Evolutionary conservation across 768 basidiomycete genomes (phyloP).

Genomic region (Russula dissimulans): DNA sequence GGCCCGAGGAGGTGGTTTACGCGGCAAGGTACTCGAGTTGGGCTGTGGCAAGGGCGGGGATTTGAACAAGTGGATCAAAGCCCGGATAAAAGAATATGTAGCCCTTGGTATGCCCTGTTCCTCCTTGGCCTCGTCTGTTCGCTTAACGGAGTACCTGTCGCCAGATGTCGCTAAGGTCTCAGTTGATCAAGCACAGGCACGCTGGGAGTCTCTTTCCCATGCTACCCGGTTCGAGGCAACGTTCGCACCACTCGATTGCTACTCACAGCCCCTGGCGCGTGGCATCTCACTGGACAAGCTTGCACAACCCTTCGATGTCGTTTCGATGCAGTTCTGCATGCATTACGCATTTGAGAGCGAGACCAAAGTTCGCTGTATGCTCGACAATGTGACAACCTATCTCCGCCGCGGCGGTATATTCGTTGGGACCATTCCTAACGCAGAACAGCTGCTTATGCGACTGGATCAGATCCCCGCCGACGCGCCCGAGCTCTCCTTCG

Average conservation of each 20-base stretch:
- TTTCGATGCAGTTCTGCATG: conserved; percentile 99
- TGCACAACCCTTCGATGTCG: conserved; percentile 76
- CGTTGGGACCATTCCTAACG: conserved; percentile 94
- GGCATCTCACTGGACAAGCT: conserved; percentile 57
- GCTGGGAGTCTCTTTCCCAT: conserved; percentile 47
- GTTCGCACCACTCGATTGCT: conserved; percentile 88
- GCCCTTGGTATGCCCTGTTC: conserved; percentile 54
- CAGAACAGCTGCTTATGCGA: conserved; percentile 63
- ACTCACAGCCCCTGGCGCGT: conserved; percentile 57
- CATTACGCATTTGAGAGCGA: conserved; percentile 97
- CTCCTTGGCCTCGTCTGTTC: not conserved
- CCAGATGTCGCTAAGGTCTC: conserved; percentile 87
- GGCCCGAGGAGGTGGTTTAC: conserved; percentile 25
- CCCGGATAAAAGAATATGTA: conserved; percentile 66
- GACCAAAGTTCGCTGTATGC: conserved; percentile 82
- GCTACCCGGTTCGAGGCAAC: conserved; percentile 58
- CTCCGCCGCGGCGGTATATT: conserved; percentile 83
- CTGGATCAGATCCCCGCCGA: conserved; percentile 63
- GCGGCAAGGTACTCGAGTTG: conserved; percentile 86
- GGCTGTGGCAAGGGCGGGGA: conserved; percentile 99
- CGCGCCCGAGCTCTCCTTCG: conserved; percentile 66
- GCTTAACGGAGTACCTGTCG: conserved; percentile 3
- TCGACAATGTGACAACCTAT: conserved; percentile 77
- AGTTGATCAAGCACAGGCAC: conserved; percentile 73
- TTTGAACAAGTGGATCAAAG: conserved; percentile 90